Conservation (phyloP, 805 yeast genomes). For the Metschnikowia lachancei region DNA sequence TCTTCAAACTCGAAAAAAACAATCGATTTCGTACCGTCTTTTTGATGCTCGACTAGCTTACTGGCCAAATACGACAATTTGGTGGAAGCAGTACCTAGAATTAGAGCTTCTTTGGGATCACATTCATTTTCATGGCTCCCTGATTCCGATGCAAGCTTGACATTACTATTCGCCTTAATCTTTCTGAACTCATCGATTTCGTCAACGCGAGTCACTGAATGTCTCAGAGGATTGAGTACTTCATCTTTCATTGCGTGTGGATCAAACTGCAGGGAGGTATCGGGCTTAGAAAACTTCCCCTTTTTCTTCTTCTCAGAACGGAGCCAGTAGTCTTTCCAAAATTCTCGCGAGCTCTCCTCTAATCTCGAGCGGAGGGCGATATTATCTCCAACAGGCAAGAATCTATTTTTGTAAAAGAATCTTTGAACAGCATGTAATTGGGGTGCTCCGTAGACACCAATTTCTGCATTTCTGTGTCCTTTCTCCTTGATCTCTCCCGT, state of each 20-base stretch:
- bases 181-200: neutral
- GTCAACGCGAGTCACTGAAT: neutral
- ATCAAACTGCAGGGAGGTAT: constrained; percentile 17
- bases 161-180: neutral
- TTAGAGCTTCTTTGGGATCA: constrained; percentile 27
- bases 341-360: constrained; percentile 34
- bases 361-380: constrained; percentile 33
- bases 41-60: constrained; percentile 52
- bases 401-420: constrained; percentile 52
- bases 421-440: constrained; percentile 52
- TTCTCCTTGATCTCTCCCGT: constrained; percentile 30
- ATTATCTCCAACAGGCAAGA: constrained; percentile 30
- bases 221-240: neutral
- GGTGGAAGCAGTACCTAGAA: constrained; percentile 63
- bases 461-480: constrained; percentile 13
- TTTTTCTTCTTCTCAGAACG: constrained; percentile 35
- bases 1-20: constrained; percentile 73
- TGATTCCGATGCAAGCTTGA: neutral
- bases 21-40: constrained; percentile 48
- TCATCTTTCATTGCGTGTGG: constrained; percentile 1
- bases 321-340: constrained; percentile 58
- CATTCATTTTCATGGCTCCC: neutral
- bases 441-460: constrained; percentile 58
- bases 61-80: constrained; percentile 61
- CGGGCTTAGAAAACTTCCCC: constrained; percentile 38